Conservation (phyloP, 2,329 filamentous ascomycete genomes). For the Pyricularia grisea region DNA sequence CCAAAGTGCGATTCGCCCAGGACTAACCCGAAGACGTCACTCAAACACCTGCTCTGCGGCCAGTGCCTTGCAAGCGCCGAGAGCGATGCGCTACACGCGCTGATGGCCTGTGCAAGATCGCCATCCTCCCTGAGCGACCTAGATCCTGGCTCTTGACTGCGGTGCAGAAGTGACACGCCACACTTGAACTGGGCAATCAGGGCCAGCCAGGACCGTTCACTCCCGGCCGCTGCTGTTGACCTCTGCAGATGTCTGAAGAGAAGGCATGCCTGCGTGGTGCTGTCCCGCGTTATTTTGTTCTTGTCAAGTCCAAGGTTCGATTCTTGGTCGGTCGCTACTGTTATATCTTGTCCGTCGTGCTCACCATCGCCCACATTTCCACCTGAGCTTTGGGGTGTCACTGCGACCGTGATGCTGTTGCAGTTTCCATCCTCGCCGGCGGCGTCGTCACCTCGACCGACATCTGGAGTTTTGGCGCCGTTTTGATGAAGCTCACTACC, state of each 20-base stretch:
- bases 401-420: background rate
- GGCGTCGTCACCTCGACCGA: background rate
- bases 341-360: background rate
- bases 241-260: background rate
- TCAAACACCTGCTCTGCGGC: conserved; percentile 22
- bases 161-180: conserved; percentile 24
- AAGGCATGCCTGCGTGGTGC: background rate
- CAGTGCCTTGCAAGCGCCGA: conserved; percentile 25
- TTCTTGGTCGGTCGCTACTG: background rate
- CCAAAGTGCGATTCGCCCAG: background rate
- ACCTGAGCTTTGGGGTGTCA: background rate
- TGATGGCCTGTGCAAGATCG: conserved; percentile 19
- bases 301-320: background rate
- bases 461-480: background rate
- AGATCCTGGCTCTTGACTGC: conserved; percentile 13
- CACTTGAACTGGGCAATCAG: conserved; percentile 22
- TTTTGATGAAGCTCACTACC: background rate
- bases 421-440: background rate
- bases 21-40: conserved; percentile 22
- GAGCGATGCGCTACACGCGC: conserved; percentile 24
- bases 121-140: conserved; percentile 7
- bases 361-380: background rate
- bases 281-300: background rate
- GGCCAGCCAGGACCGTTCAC: conserved; percentile 16
- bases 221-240: background rate